Evolutionary conservation across 2,329 filamentous ascomycete species (phyloP).

Genomic region (Diaporthe citriasiana): DNA sequence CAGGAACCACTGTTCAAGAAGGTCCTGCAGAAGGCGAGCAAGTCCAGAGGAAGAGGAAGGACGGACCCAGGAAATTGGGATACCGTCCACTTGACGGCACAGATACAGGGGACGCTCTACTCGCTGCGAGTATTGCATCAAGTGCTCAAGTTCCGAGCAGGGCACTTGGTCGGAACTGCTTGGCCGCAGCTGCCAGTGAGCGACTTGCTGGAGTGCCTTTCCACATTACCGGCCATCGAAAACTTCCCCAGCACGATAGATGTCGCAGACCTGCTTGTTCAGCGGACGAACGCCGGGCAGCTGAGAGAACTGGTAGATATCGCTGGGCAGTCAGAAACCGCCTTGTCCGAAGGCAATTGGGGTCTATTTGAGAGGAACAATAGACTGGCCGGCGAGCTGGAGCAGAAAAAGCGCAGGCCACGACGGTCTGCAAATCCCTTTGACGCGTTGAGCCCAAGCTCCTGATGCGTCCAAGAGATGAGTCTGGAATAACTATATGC

Average conservation of each 20-base stretch:
- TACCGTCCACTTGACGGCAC: constrained; percentile 72
- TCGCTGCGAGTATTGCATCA: constrained; percentile 71
- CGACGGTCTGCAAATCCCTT: constrained; percentile 27
- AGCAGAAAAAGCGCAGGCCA: not conserved
- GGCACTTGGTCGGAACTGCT: not conserved
- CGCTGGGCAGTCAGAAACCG: not conserved
- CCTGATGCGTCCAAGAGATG: not conserved
- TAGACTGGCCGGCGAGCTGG: not conserved
- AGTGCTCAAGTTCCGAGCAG: constrained; percentile 52
- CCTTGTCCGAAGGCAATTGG: not conserved
- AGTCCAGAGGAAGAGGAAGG: constrained; percentile 49
- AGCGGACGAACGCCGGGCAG: not conserved
- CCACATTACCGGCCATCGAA: constrained; percentile 35
- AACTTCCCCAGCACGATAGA: constrained; percentile 28
- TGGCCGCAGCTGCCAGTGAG: not conserved
- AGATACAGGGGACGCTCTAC: constrained; percentile 72
- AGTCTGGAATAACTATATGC: not conserved
- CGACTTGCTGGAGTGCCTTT: constrained; percentile 25
- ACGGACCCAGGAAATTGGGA: constrained; percentile 64
- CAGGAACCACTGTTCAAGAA: constrained; percentile 51
- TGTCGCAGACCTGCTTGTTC: constrained; percentile 19
- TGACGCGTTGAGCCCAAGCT: constrained; percentile 28
- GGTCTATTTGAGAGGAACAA: not conserved
- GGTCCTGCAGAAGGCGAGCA: constrained; percentile 49
- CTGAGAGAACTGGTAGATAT: constrained; percentile 9